A percentile compares a stretch with the other conserved stretches of the same genome.
Evolutionary conservation across 352 stramenopile species (phyloP).

Genomic region (Elongisporangium prolatum): DNA sequence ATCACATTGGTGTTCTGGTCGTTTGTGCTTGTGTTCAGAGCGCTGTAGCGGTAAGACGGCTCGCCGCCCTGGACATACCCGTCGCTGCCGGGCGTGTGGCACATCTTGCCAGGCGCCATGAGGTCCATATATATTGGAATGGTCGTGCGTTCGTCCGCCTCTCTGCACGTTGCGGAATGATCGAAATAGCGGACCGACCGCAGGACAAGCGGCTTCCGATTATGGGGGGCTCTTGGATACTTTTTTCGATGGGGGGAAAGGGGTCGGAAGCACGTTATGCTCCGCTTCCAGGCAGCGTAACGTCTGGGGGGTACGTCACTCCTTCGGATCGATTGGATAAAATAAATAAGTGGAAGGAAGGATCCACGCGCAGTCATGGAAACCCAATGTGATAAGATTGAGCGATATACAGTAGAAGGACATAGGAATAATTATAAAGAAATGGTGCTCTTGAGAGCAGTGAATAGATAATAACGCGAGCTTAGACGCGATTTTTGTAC

Average conservation of each 20-base stretch:
- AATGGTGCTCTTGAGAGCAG: no score
- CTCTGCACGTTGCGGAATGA: not conserved
- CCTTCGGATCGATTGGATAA: not conserved
- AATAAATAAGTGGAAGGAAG: no score
- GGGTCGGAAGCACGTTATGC: not conserved
- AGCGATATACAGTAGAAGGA: no score
- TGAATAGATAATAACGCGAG: no score
- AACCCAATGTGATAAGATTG: no score
- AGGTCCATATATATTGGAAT: not conserved
- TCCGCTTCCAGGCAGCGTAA: not conserved
- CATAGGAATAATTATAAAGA: no score
- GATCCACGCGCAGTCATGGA: no score
- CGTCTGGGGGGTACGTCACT: not conserved
- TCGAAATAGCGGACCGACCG: no score
- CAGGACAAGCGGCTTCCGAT: no score
- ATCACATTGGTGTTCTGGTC: conserved; percentile 10
- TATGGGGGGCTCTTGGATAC: not conserved
- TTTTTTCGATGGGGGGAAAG: not conserved
- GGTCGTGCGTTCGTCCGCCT: not conserved
- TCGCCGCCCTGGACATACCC: conserved; percentile 6
- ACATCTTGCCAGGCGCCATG: not conserved
- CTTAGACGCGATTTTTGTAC: no score
- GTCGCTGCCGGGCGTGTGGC: not conserved
- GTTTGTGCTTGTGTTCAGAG: not conserved
- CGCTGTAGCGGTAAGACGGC: conserved; percentile 6